Percentiles rank a stretch among this genome's conserved stretches.
These are phyloP conservation scores for Mycena olivaceomarginata DNA, from an alignment of 768 basidiomycete genomes.

Conservation along the genomic window DNA sequence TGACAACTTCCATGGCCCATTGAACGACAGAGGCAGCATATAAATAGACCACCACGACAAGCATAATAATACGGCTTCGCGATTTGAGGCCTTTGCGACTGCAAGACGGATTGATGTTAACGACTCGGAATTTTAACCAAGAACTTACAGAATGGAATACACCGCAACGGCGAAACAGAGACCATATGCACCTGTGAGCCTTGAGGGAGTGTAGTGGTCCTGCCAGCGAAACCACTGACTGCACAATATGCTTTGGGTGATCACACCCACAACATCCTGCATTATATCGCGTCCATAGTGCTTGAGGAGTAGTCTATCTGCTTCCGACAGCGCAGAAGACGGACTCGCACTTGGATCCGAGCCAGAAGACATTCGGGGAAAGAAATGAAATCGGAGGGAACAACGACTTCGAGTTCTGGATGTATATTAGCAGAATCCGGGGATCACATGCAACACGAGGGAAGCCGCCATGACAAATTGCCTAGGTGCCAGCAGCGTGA, in stretches of 20 bases:
- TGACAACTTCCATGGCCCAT: not conserved
- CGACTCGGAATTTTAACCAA: not conserved
- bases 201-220: not conserved
- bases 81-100: conserved; percentile 1
- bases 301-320: not conserved
- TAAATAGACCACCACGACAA: not conserved
- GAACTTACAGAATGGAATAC: not conserved
- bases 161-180: not conserved
- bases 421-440: too few species aligned
- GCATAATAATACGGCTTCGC: not conserved
- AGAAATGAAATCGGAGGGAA: too few species aligned
- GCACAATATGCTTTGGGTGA: not conserved
- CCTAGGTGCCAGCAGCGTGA: too few species aligned
- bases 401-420: too few species aligned
- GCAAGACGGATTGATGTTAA: not conserved
- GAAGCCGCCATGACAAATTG: too few species aligned
- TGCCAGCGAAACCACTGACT: not conserved
- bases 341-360: too few species aligned
- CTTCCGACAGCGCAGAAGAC: not conserved
- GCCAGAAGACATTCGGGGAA: too few species aligned
- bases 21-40: not conserved
- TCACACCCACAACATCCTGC: not conserved
- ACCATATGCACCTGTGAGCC: not conserved
- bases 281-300: not conserved
- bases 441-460: too few species aligned